Evolutionary conservation across 305 asterid species (phyloP).

Genomic region (Solanum aculeatissimum): DNA sequence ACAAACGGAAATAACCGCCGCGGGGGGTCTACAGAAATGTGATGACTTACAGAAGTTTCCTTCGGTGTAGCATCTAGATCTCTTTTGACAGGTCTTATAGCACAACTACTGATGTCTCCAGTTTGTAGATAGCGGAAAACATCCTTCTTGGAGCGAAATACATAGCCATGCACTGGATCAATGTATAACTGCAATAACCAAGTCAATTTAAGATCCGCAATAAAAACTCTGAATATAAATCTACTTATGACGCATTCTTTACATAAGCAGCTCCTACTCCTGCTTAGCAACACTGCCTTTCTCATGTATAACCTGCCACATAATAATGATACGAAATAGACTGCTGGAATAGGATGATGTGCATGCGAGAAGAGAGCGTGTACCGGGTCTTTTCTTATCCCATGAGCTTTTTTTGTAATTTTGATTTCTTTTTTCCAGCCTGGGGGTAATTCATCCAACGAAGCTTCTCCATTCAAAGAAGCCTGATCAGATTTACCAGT

Average conservation of each 20-base stretch:
- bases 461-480: not conserved
- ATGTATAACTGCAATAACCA: constrained; percentile 41
- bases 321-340: not conserved
- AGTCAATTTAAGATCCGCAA: not conserved
- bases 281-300: not conserved
- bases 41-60: constrained; percentile 21
- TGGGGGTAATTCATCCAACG: constrained; percentile 18
- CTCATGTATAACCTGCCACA: not conserved
- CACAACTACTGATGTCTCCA: constrained; percentile 22
- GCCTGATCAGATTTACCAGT: not conserved
- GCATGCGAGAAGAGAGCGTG: not conserved
- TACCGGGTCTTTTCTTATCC: constrained; percentile 50
- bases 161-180: constrained; percentile 35
- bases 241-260: not conserved
- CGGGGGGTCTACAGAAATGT: no score
- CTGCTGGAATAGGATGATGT: not conserved
- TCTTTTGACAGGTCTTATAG: constrained; percentile 22
- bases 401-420: constrained; percentile 24
- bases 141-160: constrained; percentile 32
- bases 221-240: not conserved
- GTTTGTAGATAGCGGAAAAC: constrained; percentile 29
- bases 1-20: not conserved
- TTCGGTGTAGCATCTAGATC: not conserved
- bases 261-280: not conserved
- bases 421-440: constrained; percentile 68